Conservation (phyloP, 805 yeast species). For the Monosporozyma unispora region DNA sequence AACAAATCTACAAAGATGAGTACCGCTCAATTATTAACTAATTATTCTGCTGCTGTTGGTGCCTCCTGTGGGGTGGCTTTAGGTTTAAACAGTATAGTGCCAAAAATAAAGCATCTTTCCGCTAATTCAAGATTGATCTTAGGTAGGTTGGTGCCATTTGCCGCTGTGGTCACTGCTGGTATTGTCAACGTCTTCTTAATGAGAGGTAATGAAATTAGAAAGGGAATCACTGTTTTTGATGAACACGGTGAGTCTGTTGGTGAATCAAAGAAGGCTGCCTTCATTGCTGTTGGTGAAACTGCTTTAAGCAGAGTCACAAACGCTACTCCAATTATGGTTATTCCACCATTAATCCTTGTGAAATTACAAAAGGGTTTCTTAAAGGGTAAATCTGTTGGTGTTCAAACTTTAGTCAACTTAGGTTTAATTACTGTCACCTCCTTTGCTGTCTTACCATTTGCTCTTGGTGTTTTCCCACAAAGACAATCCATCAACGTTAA, state of each 20-base stretch:
- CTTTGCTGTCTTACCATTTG: slow-evolving; percentile 84
- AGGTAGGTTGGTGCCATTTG: slow-evolving; percentile 90
- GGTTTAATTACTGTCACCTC: slow-evolving; percentile 83
- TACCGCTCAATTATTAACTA: slow-evolving; percentile 64
- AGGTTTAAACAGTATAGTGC: slow-evolving; percentile 88
- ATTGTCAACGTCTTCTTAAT: slow-evolving; percentile 90
- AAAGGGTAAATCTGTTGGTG: slow-evolving; percentile 54
- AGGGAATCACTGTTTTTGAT: slow-evolving; percentile 69
- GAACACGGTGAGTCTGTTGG: slow-evolving; percentile 60
- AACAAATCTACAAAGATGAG: slow-evolving; percentile 90
- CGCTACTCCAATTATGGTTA: slow-evolving; percentile 95
- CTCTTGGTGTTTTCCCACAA: slow-evolving; percentile 93
- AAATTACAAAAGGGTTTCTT: slow-evolving; percentile 63
- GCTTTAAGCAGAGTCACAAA: slow-evolving; percentile 91
- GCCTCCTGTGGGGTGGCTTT: slow-evolving; percentile 95
- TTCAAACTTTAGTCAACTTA: slow-evolving; percentile 65
- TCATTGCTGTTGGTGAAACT: slow-evolving; percentile 92
- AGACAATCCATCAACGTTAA: slow-evolving; percentile 52
- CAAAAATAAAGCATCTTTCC: slow-evolving; percentile 61
- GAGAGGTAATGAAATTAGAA: slow-evolving; percentile 90
- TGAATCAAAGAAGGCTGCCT: slow-evolving; percentile 76
- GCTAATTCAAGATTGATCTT: slow-evolving; percentile 62
- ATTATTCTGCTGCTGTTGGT: slow-evolving; percentile 80
- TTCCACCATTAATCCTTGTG: slow-evolving; percentile 83
- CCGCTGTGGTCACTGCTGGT: slow-evolving; percentile 97